Percentiles rank a stretch among this genome's conserved stretches.
These are phyloP conservation scores for Mayamaea pseudoterrestris DNA, from an alignment of 108 stramenopile genomes.

Conservation along the genomic window DNA sequence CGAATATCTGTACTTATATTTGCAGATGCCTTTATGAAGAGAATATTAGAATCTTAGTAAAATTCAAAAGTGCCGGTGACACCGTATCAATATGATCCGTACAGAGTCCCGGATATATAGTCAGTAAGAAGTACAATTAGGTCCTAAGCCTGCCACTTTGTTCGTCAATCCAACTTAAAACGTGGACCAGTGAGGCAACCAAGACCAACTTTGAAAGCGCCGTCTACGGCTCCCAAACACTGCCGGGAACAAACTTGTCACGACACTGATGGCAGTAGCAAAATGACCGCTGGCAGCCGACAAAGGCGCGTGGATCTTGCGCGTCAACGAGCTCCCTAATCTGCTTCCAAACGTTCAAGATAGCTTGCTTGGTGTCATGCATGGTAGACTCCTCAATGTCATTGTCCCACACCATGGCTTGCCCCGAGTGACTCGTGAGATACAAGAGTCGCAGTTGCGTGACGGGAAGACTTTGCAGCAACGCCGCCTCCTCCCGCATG, in stretches of 20 bases:
- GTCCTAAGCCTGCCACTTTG: neutral
- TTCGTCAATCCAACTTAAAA: neutral
- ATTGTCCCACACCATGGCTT: conserved; percentile 44
- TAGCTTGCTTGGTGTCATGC: conserved; percentile 31
- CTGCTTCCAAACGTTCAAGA: conserved; percentile 25
- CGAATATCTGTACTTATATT: no score
- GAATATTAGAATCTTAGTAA: no score
- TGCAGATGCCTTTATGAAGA: no score
- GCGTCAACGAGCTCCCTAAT: conserved; percentile 43
- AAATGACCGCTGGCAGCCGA: conserved; percentile 69
- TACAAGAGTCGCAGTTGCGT: conserved; percentile 56
- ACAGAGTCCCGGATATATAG: neutral
- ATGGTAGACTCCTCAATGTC: conserved; percentile 46
- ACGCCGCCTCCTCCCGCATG: neutral
- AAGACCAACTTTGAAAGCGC: no score
- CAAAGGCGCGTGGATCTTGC: conserved; percentile 57
- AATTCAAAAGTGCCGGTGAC: no score
- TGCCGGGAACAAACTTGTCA: conserved; percentile 38
- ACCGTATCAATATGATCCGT: no score
- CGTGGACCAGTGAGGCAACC: neutral
- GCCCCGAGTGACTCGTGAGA: conserved; percentile 45
- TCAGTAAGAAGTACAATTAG: neutral
- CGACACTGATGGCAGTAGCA: conserved; percentile 76
- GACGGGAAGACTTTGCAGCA: conserved; percentile 26
- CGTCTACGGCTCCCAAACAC: conserved; percentile 36